Base-by-base conservation (phyloP, 345 rosid species). In the Raphanus sativus region DNA sequence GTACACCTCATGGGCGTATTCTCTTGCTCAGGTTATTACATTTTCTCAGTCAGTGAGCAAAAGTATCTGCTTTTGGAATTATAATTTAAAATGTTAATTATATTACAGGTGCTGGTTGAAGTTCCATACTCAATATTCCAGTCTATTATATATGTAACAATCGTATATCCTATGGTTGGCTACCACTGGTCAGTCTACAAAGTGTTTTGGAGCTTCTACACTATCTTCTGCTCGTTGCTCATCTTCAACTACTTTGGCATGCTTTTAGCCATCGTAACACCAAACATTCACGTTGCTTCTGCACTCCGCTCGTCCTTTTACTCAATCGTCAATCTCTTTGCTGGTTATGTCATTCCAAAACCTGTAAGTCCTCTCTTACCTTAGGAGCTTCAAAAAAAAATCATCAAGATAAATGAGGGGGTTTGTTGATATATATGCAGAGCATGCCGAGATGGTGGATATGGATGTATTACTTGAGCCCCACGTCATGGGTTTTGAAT, bases 281-380 rank as follows among this genome's bases (percentile, higher is more conserved):
- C 85, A 25, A 76, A 70, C 4, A 38, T 77, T 36, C 82, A 82
- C 59, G 83, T 82, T n/a, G 89, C 89, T 64, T 76, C 75, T 24
- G 58, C 84, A 5, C 75, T 78, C 5, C 74, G 82, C 0, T 17
- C 78, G 6, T 77, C 82, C 1, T 54, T 61, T 71, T 86, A 86
- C 78, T 62, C 89, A 2, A 40, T 84, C 17, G 63, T 82, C 60
- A 86, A 84, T 72, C 82, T 86, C 28, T 86, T 86, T 72, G 74
- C 87, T 3, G 89, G 87, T n/a, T 86, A 74, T 78, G 77, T 86
- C 24, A 86, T 86, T 6, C 84, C 84, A 28, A 80, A 77, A 82
- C 84, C 78, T 52, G 87, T 78, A 82, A 82, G 78, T 38, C 42
- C 42, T 38, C 36, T 33, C 42, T 38, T 8, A 38, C 13, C 36